phyloP scores from a whole-genome alignment of 805 yeast species.

The Metschnikowia lunata region DNA sequence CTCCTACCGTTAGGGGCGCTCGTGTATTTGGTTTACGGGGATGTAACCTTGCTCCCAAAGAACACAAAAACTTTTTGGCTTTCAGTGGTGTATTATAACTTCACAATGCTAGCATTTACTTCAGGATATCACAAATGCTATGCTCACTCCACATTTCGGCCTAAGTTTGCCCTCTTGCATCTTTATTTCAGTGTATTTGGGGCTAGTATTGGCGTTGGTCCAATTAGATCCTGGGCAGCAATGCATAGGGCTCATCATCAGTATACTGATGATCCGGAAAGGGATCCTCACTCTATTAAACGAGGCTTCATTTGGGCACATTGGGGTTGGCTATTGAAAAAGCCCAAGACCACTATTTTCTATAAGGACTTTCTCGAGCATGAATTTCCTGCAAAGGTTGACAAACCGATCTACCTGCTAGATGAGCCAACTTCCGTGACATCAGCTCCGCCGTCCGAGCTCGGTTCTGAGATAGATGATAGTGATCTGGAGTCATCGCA shows the following conservation, averaged over 20 bases:
- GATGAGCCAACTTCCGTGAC: neutral
- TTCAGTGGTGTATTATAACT: constrained; percentile 28
- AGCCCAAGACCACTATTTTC: constrained; percentile 42
- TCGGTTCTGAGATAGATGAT: constrained; percentile 7
- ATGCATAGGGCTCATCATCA: constrained; percentile 90
- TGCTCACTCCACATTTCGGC: constrained; percentile 36
- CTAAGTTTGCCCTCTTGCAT: constrained; percentile 34
- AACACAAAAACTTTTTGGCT: constrained; percentile 29
- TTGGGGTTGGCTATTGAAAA: constrained; percentile 79
- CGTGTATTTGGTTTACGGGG: constrained; percentile 21
- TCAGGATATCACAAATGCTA: constrained; percentile 42
- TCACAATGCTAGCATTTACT: constrained; percentile 38
- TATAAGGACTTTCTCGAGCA: constrained; percentile 33
- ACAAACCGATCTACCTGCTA: neutral
- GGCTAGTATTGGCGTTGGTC: constrained; percentile 70
- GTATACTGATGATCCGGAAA: constrained; percentile 75
- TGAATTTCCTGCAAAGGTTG: constrained; percentile 25
- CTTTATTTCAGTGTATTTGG: constrained; percentile 56
- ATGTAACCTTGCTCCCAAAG: constrained; percentile 23
- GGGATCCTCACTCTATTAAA: constrained; percentile 82
- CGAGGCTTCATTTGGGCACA: constrained; percentile 80
- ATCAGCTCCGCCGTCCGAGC: constrained; percentile 1
- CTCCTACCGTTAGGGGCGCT: constrained; percentile 31
- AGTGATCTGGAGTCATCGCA: constrained; percentile 9
- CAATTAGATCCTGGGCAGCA: constrained; percentile 73